Evolutionary conservation across 163 green algal genomes (phyloP), one percentile per base, ranked within the genome.

Genomic region (Volvox carteri): DNA sequence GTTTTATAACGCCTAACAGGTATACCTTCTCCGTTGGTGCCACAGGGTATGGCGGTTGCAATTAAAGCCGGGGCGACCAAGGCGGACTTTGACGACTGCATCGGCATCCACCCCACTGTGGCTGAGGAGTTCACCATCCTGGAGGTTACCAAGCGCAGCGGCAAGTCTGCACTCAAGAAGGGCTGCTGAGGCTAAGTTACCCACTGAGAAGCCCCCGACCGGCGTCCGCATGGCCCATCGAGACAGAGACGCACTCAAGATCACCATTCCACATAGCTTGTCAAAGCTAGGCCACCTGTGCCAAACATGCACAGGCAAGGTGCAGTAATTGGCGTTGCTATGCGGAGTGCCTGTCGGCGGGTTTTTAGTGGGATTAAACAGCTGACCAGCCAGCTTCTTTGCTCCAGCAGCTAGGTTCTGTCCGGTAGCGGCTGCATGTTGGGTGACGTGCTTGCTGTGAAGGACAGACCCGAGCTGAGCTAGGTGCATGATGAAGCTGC

Each of bases 101-200:
- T 95, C 44, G 93, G 94, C 67, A 95, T 96, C 78, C 93, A 96
- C 89, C 93, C 92, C 23, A 95, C 94, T 3, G 76, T 92, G 2
- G 92, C 94, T 0, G 93, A 96, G 86, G 93, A 95, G 86, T 94
- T 94, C 86, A 96, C 94, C 12, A 93, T 90, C 46, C 41, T 96
- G 77, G 48, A 86, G 44, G 78, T 85, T 19, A 96, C 91, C 39
- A 94, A 92, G 54, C 68, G 92, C 28, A 95, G 90, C 25, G 93
- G 93, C 58, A 44, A 90, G 68, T 90, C 91, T 77, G 52, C 93
- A n/a, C 73, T 83, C 3, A 89, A 89, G 72, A 89, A 89, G 84
- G 84, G 84, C 56, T 89, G 84, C 84, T 89, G 84, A 89, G 84
- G 84, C 52, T 89, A 89, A 89, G 70, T 11, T 28, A 76, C 84